A percentile compares a stretch with the other conserved stretches of the same genome.
phyloP scores from a whole-genome alignment of 2,329 filamentous ascomycete genomes.

The Xylaria sp. region DNA sequence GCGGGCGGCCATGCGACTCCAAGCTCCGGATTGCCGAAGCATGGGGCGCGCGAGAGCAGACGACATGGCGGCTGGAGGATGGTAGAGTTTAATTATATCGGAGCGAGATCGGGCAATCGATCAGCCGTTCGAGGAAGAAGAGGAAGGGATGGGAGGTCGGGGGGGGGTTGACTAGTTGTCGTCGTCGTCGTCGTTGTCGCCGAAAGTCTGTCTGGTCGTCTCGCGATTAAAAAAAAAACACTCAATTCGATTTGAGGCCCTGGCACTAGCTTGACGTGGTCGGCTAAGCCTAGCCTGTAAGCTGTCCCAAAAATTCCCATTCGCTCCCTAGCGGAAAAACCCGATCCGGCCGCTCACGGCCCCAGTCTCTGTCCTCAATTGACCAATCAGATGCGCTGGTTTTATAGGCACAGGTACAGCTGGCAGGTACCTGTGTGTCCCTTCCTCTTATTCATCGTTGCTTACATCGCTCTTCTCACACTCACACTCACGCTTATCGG shows the following conservation, averaged over 20 bases:
- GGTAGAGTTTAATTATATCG: conserved; percentile 14
- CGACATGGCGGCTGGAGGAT: conserved; percentile 45
- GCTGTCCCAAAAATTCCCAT: conserved; percentile 44
- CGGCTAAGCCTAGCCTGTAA: conserved; percentile 31
- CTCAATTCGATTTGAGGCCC: conserved; percentile 51
- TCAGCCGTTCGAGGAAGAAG: conserved; percentile 33
- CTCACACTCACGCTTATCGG: neutral
- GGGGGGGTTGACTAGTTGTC: conserved; percentile 11
- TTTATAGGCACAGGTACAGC: neutral
- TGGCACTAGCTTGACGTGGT: conserved; percentile 30
- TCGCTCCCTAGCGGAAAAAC: conserved; percentile 48
- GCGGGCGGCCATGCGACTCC: conserved; percentile 59
- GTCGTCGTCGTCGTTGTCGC: conserved; percentile 42
- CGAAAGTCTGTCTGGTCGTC: conserved; percentile 42
- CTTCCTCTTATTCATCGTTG: neutral
- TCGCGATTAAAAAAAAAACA: conserved; percentile 58
- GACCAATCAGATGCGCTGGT: conserved; percentile 30
- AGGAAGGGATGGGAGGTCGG: conserved; percentile 18
- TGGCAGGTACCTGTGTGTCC: neutral
- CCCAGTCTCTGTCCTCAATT: conserved; percentile 17
- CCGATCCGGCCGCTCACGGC: conserved; percentile 44
- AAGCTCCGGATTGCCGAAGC: conserved; percentile 53
- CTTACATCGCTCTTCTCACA: neutral
- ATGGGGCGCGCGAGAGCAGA: conserved; percentile 48
- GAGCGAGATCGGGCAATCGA: conserved; percentile 23